These are phyloP conservation scores for Phylloporus rhodoxanthus DNA, from an alignment of 768 basidiomycete species.

Conservation along the genomic window DNA sequence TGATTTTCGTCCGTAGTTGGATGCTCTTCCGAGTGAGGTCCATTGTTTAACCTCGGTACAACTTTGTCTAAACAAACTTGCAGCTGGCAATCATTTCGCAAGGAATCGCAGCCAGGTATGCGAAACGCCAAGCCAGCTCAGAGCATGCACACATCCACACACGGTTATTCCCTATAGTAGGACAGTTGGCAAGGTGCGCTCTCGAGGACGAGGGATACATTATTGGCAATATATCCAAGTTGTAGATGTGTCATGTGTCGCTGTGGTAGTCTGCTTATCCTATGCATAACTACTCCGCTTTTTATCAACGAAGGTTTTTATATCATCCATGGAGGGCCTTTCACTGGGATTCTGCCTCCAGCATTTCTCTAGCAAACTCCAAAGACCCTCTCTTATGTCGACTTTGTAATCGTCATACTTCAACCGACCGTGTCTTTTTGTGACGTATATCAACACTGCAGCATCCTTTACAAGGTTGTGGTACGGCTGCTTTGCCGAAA, in stretches of 20 bases:
- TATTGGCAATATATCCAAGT: conserved; percentile 20
- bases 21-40: conserved; percentile 68
- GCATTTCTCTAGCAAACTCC: conserved; percentile 17
- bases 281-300: conserved; percentile 15
- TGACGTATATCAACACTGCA: conserved; percentile 16
- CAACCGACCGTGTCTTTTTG: conserved; percentile 6
- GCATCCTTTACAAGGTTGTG: conserved; percentile 10
- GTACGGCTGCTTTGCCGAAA: conserved; percentile 22
- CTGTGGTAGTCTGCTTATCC: not conserved
- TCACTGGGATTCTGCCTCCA: conserved; percentile 10
- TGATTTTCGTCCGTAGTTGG: conserved; percentile 81
- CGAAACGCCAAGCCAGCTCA: conserved; percentile 84
- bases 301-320: conserved; percentile 16
- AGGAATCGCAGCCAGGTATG: conserved; percentile 84
- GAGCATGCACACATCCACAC: conserved; percentile 54
- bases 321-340: conserved; percentile 12
- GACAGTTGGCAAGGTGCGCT: conserved; percentile 53
- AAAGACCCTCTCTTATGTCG: conserved; percentile 17
- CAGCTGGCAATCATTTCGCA: conserved; percentile 79
- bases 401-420: conserved; percentile 16
- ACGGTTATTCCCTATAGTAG: conserved; percentile 53
- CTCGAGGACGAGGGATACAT: conserved; percentile 49
- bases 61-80: conserved; percentile 1
- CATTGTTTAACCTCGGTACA: not conserved
- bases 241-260: conserved; percentile 13